Evolutionary conservation across 257 asterid species (phyloP), one percentile per base, ranked within the genome.

Genomic region (Anisodus tanguticus): DNA sequence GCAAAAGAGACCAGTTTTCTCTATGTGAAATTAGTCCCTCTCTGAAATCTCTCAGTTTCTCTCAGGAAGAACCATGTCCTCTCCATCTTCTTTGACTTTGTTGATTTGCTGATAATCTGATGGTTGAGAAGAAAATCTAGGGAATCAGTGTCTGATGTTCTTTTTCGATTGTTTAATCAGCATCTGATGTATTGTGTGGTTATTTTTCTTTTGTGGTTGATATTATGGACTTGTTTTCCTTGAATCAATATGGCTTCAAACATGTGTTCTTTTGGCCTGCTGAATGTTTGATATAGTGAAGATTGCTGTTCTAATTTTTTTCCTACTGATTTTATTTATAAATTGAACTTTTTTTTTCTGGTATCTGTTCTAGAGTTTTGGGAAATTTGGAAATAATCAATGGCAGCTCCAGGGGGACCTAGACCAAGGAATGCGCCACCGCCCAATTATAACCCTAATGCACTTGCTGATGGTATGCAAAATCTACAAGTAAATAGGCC

Each of bases 341-440:
- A 12, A 67, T 35, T 35, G 0, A 55, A 37, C 0, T 13, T 35
- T 35, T 63, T 22, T 37, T 37, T 39, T 69, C 78, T 69, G 10
- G 31, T 51, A 39, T 69, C 13, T 39, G 54, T 69, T 69, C 54
- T 39, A 69, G 78, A 69, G 53, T 69, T 69, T 69, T 39, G 78
- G 15, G 81, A 49, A 49, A 49, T 83, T 79, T 86, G 68, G 59
- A 85, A 78, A 87, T 82, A 89, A 87, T 84, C 84, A 85, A 97
- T 97, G 99, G 92, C 99, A 82, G 89, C 93, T 89, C 98, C 98
- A 17, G 96, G 96, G 85, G 94, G 97, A 84, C 89, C 95, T 74
- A 92, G 98, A 90, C 96, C 98, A 7, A 95, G 97, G 90, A 95
- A 87, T 90, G 90, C 85, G 66, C 98, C 95, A 79, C 97, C 92